Evolutionary conservation across 179 eudicot species (phyloP).

Genomic region (Patellifolia procumbens): DNA sequence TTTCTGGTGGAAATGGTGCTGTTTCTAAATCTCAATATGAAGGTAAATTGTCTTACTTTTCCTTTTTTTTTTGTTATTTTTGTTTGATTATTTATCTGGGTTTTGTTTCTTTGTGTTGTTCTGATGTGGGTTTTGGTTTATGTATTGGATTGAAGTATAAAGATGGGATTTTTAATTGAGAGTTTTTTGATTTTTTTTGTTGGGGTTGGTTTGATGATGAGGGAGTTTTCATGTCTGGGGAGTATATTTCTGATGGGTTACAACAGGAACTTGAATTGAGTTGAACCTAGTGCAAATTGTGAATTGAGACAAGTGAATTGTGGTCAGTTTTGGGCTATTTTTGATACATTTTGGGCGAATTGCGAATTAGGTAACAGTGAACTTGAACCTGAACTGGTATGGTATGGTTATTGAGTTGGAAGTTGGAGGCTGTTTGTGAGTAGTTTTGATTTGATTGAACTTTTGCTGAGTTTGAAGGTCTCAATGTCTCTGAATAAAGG

Average conservation of each 20-base stretch:
- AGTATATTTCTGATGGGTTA: background rate
- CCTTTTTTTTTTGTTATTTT: background rate
- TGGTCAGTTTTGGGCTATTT: no score
- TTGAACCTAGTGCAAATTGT: background rate
- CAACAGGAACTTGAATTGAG: slow-evolving; percentile 2
- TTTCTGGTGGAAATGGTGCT: slow-evolving; percentile 36
- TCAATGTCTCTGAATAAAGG: background rate
- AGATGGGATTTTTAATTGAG: background rate
- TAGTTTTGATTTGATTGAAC: background rate
- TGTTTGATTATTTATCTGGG: background rate
- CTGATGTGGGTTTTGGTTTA: slow-evolving; percentile 5
- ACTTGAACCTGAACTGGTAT: no score
- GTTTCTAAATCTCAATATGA: slow-evolving; percentile 33
- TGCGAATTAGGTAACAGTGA: no score
- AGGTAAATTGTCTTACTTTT: slow-evolving; percentile 22
- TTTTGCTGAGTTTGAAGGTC: background rate
- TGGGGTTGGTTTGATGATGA: background rate
- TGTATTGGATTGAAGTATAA: slow-evolving; percentile 4
- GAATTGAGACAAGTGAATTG: no score
- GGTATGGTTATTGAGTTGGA: background rate
- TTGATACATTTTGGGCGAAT: no score
- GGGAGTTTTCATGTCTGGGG: background rate
- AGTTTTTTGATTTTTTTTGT: background rate
- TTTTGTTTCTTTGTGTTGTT: background rate
- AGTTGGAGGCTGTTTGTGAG: background rate